Conservation (phyloP, 106 monocot species). For the Dioscorea alata region DNA sequence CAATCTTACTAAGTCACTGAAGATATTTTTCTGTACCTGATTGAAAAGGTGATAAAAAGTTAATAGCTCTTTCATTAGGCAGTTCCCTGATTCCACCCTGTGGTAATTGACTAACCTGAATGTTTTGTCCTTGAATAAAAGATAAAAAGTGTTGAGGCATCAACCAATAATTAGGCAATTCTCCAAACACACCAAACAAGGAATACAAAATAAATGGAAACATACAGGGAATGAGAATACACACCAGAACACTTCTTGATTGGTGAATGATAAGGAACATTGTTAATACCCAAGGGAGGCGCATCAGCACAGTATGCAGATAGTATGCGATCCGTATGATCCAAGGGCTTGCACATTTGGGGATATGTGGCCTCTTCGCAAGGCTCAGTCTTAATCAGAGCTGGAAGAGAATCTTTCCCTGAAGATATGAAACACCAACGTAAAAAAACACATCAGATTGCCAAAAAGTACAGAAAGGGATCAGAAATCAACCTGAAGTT, state of each 20-base stretch:
- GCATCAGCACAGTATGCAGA: neutral
- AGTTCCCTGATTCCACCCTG: neutral
- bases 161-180: neutral
- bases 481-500: neutral
- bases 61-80: neutral
- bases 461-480: neutral
- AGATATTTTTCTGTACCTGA: neutral
- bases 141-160: neutral
- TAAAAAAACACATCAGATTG: neutral
- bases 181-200: neutral
- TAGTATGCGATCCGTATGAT: neutral
- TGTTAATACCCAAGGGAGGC: neutral
- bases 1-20: neutral
- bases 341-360: neutral
- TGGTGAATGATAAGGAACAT: neutral
- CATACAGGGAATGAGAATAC: neutral
- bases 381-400: neutral
- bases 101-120: neutral
- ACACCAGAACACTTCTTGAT: neutral
- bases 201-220: neutral
- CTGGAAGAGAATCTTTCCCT: neutral
- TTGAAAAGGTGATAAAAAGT: neutral
- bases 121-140: neutral
- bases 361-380: neutral
- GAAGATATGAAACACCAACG: neutral